Base-by-base conservation (phyloP, 192 early-diverging fungal genomes). In the Umbelopsis vinacea region DNA sequence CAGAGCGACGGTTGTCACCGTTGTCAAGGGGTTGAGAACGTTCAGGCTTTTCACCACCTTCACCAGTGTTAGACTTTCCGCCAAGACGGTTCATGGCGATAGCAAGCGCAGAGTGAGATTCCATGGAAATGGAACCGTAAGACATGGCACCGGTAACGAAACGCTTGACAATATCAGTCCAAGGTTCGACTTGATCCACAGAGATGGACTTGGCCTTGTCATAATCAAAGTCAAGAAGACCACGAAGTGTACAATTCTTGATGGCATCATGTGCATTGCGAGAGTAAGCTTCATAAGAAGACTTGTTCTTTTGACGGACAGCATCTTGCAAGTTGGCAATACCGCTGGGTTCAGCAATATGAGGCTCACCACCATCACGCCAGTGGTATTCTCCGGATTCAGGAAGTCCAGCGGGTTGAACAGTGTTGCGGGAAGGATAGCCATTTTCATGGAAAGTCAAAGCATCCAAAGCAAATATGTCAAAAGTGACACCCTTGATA, bases 131-230 rank as follows among this genome's bases (percentile, higher is more conserved):
- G 22, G 96, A 97, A 37, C 97, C 97, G 74, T 98, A 99, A 24
- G 94, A 96, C 96, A 99, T 99, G 66, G 96, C 97, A 63, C 97
- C 97, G 24, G 97, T 99, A 79, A 92, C 93, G 85, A 97, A 99
- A 21, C 97, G 90, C 87, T 91, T 92, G 55, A 95, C 96, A 81
- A 99, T 97, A 45, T 83, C 80, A n/a, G 92, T 95, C 97, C 97
- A 99, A 55, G 96, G 91, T 87, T 99, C 97, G 26, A 99, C 97
- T 72, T 98, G 91, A 21, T 98, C 96, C 12, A 99, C 72, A 4
- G 97, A 90, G 63, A 98, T 89, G 14, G 92, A 72, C 71, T 79
- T 87, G 21, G 84, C 79, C 67, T 88, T 88, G 24, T 91, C 92
- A 71, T 81, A 90, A 72, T 93, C 89, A 74, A 99, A 94, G 55